Percentiles rank a stretch among this genome's conserved stretches.
Evolutionary conservation across 2,329 filamentous ascomycete species (phyloP).

Genomic region (Periconia macrospinosa): DNA sequence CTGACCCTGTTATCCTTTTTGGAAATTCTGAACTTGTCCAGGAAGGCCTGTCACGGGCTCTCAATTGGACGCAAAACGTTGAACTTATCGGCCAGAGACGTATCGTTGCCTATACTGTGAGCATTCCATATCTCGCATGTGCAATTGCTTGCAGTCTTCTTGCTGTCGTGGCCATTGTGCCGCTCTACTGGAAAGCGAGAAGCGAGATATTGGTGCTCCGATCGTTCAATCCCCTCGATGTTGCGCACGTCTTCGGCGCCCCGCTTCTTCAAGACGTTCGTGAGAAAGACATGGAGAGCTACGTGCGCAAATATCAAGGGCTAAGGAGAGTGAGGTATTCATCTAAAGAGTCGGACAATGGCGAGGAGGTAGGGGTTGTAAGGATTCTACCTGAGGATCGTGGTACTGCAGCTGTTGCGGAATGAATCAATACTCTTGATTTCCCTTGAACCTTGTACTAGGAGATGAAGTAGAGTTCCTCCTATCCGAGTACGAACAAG

Average conservation of each 20-base stretch:
- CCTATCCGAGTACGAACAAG: slow-evolving; percentile 35
- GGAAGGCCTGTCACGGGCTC: background rate
- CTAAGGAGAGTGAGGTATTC: background rate
- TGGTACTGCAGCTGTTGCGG: background rate
- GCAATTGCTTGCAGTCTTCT: slow-evolving; percentile 4
- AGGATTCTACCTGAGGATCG: background rate
- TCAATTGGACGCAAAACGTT: slow-evolving; percentile 6
- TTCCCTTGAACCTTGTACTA: slow-evolving; percentile 56
- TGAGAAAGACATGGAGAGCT: background rate
- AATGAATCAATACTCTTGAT: slow-evolving; percentile 23
- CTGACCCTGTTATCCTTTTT: slow-evolving; percentile 4
- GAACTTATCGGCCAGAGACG: background rate
- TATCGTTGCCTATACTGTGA: slow-evolving; percentile 1
- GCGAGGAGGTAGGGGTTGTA: background rate
- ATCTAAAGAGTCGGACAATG: background rate
- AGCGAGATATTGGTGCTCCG: background rate
- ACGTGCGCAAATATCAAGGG: background rate
- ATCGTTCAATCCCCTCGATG: slow-evolving; percentile 10
- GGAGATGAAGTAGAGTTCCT: slow-evolving; percentile 56
- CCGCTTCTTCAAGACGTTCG: slow-evolving; percentile 2
- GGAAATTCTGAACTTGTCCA: background rate
- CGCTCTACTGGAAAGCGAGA: slow-evolving; percentile 5
- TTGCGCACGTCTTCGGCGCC: slow-evolving; percentile 10
- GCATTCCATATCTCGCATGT: slow-evolving; percentile 4
- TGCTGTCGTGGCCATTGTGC: slow-evolving; percentile 5